Base-by-base conservation (phyloP, 2,329 filamentous ascomycete species). In the Verticillium albo-atrum region DNA sequence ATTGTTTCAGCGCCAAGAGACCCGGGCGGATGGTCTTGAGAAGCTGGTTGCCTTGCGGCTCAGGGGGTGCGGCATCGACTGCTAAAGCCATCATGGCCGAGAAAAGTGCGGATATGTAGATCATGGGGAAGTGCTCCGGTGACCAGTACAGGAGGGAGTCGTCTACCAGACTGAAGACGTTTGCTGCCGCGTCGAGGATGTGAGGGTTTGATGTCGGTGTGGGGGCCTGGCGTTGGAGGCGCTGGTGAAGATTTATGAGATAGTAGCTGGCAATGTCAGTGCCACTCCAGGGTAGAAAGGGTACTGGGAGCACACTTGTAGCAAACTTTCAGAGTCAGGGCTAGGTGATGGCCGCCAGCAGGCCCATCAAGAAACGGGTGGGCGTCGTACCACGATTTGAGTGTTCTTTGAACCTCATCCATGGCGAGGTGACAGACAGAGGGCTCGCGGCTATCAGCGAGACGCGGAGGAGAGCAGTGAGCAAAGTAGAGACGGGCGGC, bases 81-180 rank as follows among this genome's bases (percentile, higher is more conserved):
- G 53, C 53, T 3, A 54, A 20, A 4, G 28, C 53, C 53, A 54
- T 34, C 53, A 54, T 54, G 53, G 53, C 53, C n/a, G 27, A 34
- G 28, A 54, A 54, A 7, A 54, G 28, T 2, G 53, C 53, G 3
- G 53, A 54, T 6, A 54, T 30, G 28, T 54, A 54, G 28, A 54
- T 54, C 53, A 54, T 54, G n/a, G 53, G 53, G 15, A 54, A 54
- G 28, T 54, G 53, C 28, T 54, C 53, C 27, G 27, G 53, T 14
- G 53, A 34, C 53, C 53, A 54, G 53, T 54, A 54, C 6, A 54
- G n/a, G 14, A 54, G 28, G 27, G 53, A 54, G n/a, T 54, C 53
- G n/a, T 54, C 53, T 6, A 54, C 53, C 17, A 54, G 53, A 20
- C n/a, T 32, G n/a, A 54, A 34, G 30, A 54, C 28, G 28, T 28